Percentiles rank a stretch among this genome's conserved stretches.
phyloP scores from a whole-genome alignment of 495 filamentous ascomycete species.

The Articulospora tetracladia region DNA sequence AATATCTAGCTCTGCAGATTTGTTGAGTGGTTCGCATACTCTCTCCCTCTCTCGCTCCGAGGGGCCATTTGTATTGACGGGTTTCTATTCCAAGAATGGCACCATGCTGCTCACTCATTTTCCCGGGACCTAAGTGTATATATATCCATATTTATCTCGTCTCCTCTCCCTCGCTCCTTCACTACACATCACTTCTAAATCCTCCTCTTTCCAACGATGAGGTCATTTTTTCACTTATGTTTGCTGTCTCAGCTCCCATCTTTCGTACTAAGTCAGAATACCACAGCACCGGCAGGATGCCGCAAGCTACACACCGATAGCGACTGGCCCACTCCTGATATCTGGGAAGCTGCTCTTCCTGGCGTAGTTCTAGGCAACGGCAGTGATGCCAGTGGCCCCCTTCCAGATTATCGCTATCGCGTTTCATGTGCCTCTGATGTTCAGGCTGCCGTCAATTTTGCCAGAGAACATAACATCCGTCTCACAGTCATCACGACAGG shows the following conservation, averaged over 20 bases:
- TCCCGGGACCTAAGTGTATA: too few species aligned
- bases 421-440: slow-evolving; percentile 16
- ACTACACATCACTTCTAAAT: neutral
- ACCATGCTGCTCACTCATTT: too few species aligned
- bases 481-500: slow-evolving; percentile 32
- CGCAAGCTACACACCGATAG: neutral
- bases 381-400: neutral
- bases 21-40: too few species aligned
- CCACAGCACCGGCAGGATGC: neutral
- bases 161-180: neutral
- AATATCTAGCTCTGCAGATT: too few species aligned
- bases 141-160: neutral
- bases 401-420: neutral
- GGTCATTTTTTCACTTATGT: neutral
- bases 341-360: neutral
- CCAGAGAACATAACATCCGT: slow-evolving; percentile 24
- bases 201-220: neutral
- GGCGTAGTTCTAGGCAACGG: neutral
- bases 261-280: neutral
- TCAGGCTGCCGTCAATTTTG: slow-evolving; percentile 28
- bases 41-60: too few species aligned
- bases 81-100: too few species aligned
- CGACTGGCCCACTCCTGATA: neutral
- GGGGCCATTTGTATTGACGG: too few species aligned
- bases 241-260: neutral